A percentile compares a stretch with the other conserved stretches of the same genome.
Conservation (phyloP, 768 basidiomycete genomes). For the Lactarius deliciosus region DNA sequence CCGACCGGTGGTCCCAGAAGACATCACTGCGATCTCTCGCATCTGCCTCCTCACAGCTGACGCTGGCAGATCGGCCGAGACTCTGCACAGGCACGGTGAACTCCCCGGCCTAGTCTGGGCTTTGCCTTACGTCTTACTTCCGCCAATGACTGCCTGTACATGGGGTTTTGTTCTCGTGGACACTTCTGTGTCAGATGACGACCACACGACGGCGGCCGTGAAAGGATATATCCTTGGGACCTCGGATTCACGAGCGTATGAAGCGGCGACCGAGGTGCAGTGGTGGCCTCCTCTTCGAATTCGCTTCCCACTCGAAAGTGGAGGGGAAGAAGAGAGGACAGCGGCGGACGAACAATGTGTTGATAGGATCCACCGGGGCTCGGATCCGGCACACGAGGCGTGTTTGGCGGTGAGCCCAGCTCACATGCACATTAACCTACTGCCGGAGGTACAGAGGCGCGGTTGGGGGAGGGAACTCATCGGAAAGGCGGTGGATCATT, state of each 20-base stretch:
- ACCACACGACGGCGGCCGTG: slow-evolving; percentile 43
- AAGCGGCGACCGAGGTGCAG: slow-evolving; percentile 48
- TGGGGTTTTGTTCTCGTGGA: slow-evolving; percentile 77
- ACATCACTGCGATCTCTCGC: slow-evolving; percentile 56
- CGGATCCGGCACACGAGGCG: slow-evolving; percentile 46
- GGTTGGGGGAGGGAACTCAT: slow-evolving; percentile 74
- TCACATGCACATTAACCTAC: slow-evolving; percentile 73
- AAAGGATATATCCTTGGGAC: slow-evolving; percentile 76
- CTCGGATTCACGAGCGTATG: slow-evolving; percentile 64
- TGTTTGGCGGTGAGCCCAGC: slow-evolving; percentile 66
- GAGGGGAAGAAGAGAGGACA: slow-evolving; percentile 29
- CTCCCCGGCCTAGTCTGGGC: slow-evolving; percentile 73
- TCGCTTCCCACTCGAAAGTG: slow-evolving; percentile 46
- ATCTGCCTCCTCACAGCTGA: slow-evolving; percentile 77
- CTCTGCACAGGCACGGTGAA: slow-evolving; percentile 57
- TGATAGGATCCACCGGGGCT: slow-evolving; percentile 37
- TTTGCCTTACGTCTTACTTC: slow-evolving; percentile 69
- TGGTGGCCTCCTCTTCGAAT: slow-evolving; percentile 69
- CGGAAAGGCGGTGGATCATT: slow-evolving; percentile 49
- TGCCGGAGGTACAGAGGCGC: slow-evolving; percentile 61
- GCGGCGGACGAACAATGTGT: slow-evolving; percentile 45
- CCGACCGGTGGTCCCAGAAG: slow-evolving; percentile 54
- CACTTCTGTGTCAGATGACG: slow-evolving; percentile 31
- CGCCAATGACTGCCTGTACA: slow-evolving; percentile 42
- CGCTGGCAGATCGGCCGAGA: slow-evolving; percentile 65